A percentile compares a stretch with the other conserved stretches of the same genome.
phyloP scores from a whole-genome alignment of 371 early-diverging fungal species.

The Lichtheimia corymbifera region DNA sequence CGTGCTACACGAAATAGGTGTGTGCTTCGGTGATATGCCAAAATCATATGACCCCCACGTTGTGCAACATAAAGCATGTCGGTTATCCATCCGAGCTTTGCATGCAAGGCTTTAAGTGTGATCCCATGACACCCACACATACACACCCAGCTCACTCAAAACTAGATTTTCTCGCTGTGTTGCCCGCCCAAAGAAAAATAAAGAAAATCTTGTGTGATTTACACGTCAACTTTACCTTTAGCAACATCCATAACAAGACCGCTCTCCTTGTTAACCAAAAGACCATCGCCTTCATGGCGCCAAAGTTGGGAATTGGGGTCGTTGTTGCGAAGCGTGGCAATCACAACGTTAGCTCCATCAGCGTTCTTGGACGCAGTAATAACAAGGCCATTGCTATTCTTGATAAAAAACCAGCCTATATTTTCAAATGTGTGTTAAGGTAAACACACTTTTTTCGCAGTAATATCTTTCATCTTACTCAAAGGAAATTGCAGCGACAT shows the following conservation, averaged over 20 bases:
- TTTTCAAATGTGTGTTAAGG: slow-evolving; percentile 34
- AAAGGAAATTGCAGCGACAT: slow-evolving; percentile 16
- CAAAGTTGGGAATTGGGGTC: slow-evolving; percentile 51
- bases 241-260: slow-evolving; percentile 59
- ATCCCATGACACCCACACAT: background rate
- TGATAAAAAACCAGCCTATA: slow-evolving; percentile 63
- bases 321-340: slow-evolving; percentile 40
- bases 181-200: slow-evolving; percentile 6
- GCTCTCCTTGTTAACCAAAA: slow-evolving; percentile 56
- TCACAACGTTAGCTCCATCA: slow-evolving; percentile 36
- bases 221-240: slow-evolving; percentile 38
- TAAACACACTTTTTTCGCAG: background rate
- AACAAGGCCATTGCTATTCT: slow-evolving; percentile 54
- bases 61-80: too few species aligned
- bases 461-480: slow-evolving; percentile 2
- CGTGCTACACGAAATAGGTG: background rate
- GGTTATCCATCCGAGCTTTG: too few species aligned
- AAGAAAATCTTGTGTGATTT: slow-evolving; percentile 4
- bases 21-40: too few species aligned
- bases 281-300: slow-evolving; percentile 56
- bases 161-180: background rate
- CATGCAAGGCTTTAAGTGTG: too few species aligned
- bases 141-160: background rate
- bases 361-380: slow-evolving; percentile 43
- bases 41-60: too few species aligned